Conservation (phyloP, 257 asterid species). For the Salvia miltiorrhiza region DNA sequence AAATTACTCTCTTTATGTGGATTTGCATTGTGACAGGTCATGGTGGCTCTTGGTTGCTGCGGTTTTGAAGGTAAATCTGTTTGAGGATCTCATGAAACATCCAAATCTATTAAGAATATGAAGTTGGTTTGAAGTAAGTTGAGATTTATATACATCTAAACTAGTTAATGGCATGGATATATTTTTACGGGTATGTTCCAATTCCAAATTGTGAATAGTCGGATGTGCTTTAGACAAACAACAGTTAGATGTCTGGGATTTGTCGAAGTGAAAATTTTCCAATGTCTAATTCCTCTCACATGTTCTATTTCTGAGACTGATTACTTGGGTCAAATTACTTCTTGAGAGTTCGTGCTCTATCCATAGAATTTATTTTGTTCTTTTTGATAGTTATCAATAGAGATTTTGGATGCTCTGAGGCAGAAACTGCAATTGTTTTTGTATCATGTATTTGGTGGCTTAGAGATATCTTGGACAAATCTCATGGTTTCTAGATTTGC, state of each 20-base stretch:
- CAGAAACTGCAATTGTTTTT: neutral
- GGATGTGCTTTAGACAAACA: constrained; percentile 2
- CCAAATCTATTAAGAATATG: constrained; percentile 50
- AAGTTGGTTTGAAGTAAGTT: constrained; percentile 83
- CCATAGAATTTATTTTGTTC: neutral
- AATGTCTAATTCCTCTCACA: neutral
- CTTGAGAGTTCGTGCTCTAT: neutral
- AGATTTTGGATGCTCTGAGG: neutral
- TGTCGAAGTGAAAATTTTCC: constrained; percentile 3
- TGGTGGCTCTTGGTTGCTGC: constrained; percentile 95
- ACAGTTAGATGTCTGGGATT: neutral
- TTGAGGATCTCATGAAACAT: constrained; percentile 80
- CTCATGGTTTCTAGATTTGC: constrained; percentile 95
- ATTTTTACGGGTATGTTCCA: neutral
- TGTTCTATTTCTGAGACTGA: neutral
- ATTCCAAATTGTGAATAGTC: neutral
- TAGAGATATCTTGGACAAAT: constrained; percentile 92
- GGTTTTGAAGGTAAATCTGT: constrained; percentile 74
- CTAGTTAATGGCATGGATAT: constrained; percentile 7
- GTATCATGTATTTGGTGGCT: constrained; percentile 91
- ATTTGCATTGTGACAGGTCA: constrained; percentile 60
- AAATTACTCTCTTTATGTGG: constrained; percentile 23
- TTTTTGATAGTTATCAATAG: neutral
- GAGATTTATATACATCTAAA: neutral
- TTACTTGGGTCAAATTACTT: neutral